Evolutionary conservation across 2,329 filamentous ascomycete genomes (phyloP).

Genomic region (Neopestalotiopsis rosae): DNA sequence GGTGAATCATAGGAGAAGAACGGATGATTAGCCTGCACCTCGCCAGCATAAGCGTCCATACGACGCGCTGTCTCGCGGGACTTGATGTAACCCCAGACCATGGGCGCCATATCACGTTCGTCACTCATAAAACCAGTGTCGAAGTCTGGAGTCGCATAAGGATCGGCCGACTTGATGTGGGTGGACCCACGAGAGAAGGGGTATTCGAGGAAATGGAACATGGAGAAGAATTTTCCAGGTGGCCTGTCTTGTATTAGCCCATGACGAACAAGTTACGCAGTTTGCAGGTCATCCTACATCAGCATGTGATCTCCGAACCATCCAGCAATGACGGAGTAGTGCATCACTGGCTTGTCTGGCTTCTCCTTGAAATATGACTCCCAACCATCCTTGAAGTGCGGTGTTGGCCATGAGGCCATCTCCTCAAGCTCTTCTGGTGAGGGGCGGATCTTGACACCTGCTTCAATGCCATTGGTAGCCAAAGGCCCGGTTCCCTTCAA

Average conservation of each 20-base stretch:
- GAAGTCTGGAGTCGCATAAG: slow-evolving; percentile 78
- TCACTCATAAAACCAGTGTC: slow-evolving; percentile 87
- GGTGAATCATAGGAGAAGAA: slow-evolving; percentile 74
- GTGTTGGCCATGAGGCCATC: slow-evolving; percentile 76
- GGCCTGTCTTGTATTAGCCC: slow-evolving; percentile 61
- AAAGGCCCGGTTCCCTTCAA: slow-evolving; percentile 79
- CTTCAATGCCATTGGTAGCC: slow-evolving; percentile 80
- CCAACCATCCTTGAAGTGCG: slow-evolving; percentile 77
- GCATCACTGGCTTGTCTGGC: slow-evolving; percentile 87
- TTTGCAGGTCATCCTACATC: slow-evolving; percentile 44
- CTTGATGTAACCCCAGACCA: slow-evolving; percentile 87
- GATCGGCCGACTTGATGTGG: slow-evolving; percentile 73
- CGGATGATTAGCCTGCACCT: slow-evolving; percentile 72
- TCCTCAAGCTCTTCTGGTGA: slow-evolving; percentile 69
- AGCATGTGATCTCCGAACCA: slow-evolving; percentile 67
- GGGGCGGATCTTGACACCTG: slow-evolving; percentile 78
- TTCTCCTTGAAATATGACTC: slow-evolving; percentile 85
- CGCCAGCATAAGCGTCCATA: slow-evolving; percentile 79
- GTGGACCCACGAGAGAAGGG: slow-evolving; percentile 76
- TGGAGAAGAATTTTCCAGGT: slow-evolving; percentile 80
- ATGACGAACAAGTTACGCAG: not conserved
- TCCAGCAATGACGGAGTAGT: slow-evolving; percentile 78
- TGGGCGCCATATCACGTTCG: slow-evolving; percentile 82
- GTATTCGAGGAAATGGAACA: slow-evolving; percentile 83
- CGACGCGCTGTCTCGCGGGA: slow-evolving; percentile 79